Conservation (phyloP, 345 rosid genomes). For the Aquilaria malaccensis region DNA sequence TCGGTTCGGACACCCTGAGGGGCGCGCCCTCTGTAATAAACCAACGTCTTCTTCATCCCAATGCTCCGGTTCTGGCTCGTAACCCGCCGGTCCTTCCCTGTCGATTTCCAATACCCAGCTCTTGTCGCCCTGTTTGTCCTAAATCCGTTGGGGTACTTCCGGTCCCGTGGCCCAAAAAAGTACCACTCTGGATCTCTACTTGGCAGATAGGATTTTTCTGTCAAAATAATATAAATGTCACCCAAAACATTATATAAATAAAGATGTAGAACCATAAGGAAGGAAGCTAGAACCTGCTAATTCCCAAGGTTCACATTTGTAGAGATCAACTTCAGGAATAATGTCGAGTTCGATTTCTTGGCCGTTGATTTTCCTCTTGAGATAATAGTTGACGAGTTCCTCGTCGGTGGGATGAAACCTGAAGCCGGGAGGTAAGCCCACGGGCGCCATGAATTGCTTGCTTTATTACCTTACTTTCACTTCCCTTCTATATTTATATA, state of each 20-base stretch:
- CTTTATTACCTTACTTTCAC: not conserved
- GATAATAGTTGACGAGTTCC: conserved; percentile 90
- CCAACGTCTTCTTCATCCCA: conserved; percentile 95
- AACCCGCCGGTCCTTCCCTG: conserved; percentile 79
- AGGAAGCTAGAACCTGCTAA: conserved; percentile 42
- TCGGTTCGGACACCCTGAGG: conserved; percentile 89
- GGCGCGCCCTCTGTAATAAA: conserved; percentile 83
- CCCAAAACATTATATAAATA: too few species aligned
- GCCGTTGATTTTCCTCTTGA: conserved; percentile 75
- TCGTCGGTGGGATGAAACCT: conserved; percentile 95
- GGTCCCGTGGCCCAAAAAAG: conserved; percentile 87
- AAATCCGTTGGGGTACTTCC: conserved; percentile 87
- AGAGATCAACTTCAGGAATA: conserved; percentile 93
- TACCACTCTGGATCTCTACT: conserved; percentile 97
- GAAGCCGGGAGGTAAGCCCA: conserved; percentile 91
- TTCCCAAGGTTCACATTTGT: conserved; percentile 99
- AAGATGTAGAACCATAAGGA: too few species aligned
- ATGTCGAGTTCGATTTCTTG: conserved; percentile 91
- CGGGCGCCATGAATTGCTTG: conserved; percentile 38
- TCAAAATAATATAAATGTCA: not conserved
- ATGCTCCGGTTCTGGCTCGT: conserved; percentile 56
- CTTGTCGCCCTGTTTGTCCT: conserved; percentile 85
- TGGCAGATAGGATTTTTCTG: conserved; percentile 80
- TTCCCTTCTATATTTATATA: too few species aligned
- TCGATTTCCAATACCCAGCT: conserved; percentile 93